Conservation (phyloP, 1,139 yeast species). For the Suhomyces wounanorum region DNA sequence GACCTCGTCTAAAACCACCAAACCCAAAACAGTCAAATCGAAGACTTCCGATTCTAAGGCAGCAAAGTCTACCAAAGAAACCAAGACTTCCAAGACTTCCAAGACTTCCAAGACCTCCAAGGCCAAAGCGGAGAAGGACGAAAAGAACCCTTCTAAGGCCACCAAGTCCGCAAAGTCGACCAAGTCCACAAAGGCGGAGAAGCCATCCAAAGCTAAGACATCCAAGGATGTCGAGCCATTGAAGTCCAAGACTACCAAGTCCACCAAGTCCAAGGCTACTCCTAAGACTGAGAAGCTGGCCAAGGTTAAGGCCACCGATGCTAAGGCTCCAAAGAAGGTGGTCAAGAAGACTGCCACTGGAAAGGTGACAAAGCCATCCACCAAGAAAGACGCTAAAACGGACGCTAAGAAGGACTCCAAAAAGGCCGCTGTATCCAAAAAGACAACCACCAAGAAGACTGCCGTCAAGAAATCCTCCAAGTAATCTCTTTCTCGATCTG, state of each 20-base stretch:
- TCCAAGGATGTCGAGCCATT: constrained; percentile 4
- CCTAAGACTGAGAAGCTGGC: neutral
- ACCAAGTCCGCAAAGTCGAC: constrained; percentile 4
- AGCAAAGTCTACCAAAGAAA: constrained; percentile 18
- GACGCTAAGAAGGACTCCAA: constrained; percentile 13
- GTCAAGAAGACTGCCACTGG: neutral
- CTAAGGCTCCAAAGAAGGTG: constrained; percentile 15
- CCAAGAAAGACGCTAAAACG: constrained; percentile 17
- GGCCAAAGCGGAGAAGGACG: constrained; percentile 7
- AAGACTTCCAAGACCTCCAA: constrained; percentile 23
- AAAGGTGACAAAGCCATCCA: neutral
- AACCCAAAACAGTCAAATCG: constrained; percentile 18
- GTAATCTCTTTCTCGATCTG: constrained; percentile 4
- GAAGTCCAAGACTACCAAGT: neutral
- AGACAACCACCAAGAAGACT: constrained; percentile 6
- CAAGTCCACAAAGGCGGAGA: neutral
- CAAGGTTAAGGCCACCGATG: constrained; percentile 6
- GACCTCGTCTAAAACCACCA: constrained; percentile 15
- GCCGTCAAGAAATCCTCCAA: constrained; percentile 4
- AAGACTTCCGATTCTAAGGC: constrained; percentile 7
- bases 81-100: constrained; percentile 15
- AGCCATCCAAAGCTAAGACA: neutral
- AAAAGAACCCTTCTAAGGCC: constrained; percentile 13
- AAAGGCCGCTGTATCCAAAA: constrained; percentile 6
- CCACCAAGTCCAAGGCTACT: constrained; percentile 1